Percentiles rank a stretch among this genome's conserved stretches.
Evolutionary conservation across 352 stramenopile genomes (phyloP).

Genomic region (Pythium periplocum): DNA sequence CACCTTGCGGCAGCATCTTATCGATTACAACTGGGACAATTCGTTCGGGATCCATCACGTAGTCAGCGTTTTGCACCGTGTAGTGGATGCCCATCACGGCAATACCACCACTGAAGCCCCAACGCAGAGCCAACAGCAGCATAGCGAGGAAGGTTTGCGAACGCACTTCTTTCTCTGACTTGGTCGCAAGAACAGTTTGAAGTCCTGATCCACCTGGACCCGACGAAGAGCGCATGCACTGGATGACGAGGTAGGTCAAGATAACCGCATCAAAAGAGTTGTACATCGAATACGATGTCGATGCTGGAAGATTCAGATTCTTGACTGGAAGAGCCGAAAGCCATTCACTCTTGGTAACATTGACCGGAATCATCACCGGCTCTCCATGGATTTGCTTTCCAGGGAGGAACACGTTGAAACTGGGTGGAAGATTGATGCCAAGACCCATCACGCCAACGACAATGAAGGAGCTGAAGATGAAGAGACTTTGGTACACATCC

Average conservation of each 20-base stretch:
- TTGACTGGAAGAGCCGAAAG: slow-evolving; percentile 31
- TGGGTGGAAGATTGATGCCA: slow-evolving; percentile 39
- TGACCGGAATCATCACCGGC: slow-evolving; percentile 39
- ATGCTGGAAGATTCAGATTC: slow-evolving; percentile 28
- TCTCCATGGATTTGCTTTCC: slow-evolving; percentile 25
- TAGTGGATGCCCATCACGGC: slow-evolving; percentile 69
- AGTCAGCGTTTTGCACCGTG: slow-evolving; percentile 30
- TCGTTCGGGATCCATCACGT: slow-evolving; percentile 63
- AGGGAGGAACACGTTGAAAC: slow-evolving; percentile 61
- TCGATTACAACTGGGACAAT: slow-evolving; percentile 72
- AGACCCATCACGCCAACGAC: slow-evolving; percentile 58
- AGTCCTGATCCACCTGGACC: slow-evolving; percentile 61
- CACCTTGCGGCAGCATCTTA: slow-evolving; percentile 60
- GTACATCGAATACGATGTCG: slow-evolving; percentile 70
- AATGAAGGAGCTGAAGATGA: slow-evolving; percentile 74
- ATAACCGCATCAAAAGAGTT: slow-evolving; percentile 59
- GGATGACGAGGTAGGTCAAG: slow-evolving; percentile 51
- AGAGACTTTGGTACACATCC: slow-evolving; percentile 78
- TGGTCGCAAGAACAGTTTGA: slow-evolving; percentile 70
- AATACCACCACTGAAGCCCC: slow-evolving; percentile 72
- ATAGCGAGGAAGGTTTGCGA: slow-evolving; percentile 76
- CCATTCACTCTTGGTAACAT: slow-evolving; percentile 47
- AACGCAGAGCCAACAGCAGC: slow-evolving; percentile 62
- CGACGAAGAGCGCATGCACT: slow-evolving; percentile 65
- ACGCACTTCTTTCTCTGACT: slow-evolving; percentile 73